Evolutionary conservation across 2,329 filamentous ascomycete species (phyloP).

Genomic region (Rutstroemia sp.): DNA sequence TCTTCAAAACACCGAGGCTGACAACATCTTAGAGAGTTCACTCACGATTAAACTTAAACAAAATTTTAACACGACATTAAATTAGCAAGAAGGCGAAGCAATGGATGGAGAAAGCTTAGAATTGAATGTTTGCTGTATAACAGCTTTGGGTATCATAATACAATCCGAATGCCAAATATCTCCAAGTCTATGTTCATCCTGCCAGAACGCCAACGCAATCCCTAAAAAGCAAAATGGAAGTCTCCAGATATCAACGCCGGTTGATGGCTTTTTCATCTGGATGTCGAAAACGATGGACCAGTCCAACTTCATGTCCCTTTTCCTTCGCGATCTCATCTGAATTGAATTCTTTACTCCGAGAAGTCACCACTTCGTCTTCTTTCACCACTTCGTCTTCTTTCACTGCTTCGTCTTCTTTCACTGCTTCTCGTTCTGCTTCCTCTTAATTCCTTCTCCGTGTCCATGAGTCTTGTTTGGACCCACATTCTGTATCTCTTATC

Average conservation of each 20-base stretch:
- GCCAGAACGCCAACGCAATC: not conserved
- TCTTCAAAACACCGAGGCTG: too few relatives aligned
- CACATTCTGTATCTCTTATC: slow-evolving; percentile 40
- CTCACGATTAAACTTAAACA: too few relatives aligned
- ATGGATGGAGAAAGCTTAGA: not conserved
- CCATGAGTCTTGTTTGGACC: slow-evolving; percentile 46
- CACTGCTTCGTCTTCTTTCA: slow-evolving; percentile 14
- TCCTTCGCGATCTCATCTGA: not conserved
- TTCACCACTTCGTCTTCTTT: slow-evolving; percentile 21
- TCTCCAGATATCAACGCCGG: not conserved
- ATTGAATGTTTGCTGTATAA: not conserved
- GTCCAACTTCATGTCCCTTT: not conserved
- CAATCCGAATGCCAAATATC: not conserved
- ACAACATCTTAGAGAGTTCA: too few relatives aligned
- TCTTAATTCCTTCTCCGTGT: slow-evolving; percentile 41
- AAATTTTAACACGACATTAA: too few relatives aligned
- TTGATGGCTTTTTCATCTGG: not conserved
- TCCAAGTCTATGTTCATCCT: not conserved
- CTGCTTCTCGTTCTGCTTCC: slow-evolving; percentile 18
- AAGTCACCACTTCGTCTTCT: slow-evolving; percentile 14
- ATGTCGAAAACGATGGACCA: not conserved
- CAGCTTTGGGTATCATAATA: slow-evolving; percentile 9
- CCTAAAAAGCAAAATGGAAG: not conserved
- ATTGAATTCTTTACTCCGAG: not conserved
- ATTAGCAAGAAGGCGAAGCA: not conserved